A percentile compares a stretch with the other conserved stretches of the same genome.
Evolutionary conservation across 164 flowering plant species (phyloP).

Genomic region (Stephania yunnanensis): DNA sequence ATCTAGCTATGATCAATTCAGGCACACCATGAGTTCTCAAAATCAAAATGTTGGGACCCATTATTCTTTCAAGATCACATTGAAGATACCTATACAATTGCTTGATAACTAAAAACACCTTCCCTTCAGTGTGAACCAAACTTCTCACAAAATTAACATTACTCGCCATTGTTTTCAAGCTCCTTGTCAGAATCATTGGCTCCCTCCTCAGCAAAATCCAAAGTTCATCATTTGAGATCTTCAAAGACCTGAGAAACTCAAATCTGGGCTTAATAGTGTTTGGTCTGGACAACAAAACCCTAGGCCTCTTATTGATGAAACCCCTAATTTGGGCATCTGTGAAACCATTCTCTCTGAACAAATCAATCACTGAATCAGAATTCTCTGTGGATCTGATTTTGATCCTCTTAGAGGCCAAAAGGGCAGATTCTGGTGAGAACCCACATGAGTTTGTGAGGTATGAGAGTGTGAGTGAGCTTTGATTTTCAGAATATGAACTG

Average conservation of each 20-base stretch:
- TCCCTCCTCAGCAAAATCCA: not conserved
- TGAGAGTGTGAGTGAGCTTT: not conserved
- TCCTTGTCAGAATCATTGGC: not conserved
- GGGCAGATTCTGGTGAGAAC: not conserved
- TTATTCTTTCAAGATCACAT: not conserved
- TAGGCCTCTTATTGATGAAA: not conserved
- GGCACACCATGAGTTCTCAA: conserved; percentile 8
- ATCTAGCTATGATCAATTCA: not conserved
- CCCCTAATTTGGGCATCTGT: not conserved
- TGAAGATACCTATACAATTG: not conserved
- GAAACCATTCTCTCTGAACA: not conserved
- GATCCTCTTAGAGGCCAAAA: not conserved
- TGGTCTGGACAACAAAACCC: not conserved
- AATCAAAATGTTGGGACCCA: not conserved
- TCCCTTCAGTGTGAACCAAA: not conserved
- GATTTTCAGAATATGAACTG: not conserved
- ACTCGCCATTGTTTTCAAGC: not conserved
- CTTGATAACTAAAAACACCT: not conserved
- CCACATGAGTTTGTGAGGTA: conserved; percentile 9
- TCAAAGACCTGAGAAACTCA: not conserved
- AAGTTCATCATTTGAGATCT: not conserved
- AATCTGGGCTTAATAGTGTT: not conserved
- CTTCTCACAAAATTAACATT: not conserved
- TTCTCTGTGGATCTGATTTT: not conserved
- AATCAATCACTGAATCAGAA: not conserved